Conservation (phyloP, 2,329 filamentous ascomycete genomes). For the Fusarium sp. region DNA sequence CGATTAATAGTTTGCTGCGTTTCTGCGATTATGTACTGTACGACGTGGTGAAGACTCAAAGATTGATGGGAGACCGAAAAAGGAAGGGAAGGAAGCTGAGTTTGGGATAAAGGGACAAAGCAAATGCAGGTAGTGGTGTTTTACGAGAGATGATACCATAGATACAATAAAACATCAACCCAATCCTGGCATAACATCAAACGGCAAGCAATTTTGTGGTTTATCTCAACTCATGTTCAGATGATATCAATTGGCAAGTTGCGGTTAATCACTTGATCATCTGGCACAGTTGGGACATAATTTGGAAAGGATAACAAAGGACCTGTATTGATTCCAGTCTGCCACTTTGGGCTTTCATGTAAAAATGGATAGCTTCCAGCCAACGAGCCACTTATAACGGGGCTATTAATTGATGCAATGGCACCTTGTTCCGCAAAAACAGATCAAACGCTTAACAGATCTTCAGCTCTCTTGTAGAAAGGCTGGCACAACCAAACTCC, state of each 20-base stretch:
- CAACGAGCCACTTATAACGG: constrained; percentile 18
- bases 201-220: neutral
- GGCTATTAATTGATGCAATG: constrained; percentile 36
- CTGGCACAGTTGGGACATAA: neutral
- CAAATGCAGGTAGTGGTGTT: constrained; percentile 38
- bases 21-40: constrained; percentile 37
- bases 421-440: constrained; percentile 24
- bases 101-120: constrained; percentile 14
- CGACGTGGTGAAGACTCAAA: constrained; percentile 18
- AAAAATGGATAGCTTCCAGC: constrained; percentile 27
- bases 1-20: constrained; percentile 36
- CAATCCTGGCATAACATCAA: constrained; percentile 10
- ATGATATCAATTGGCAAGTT: neutral
- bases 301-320: constrained; percentile 15
- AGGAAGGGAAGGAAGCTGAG: constrained; percentile 23
- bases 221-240: neutral
- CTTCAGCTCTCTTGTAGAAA: constrained; percentile 24
- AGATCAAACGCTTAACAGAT: constrained; percentile 47
- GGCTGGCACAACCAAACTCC: constrained; percentile 16
- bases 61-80: constrained; percentile 27
- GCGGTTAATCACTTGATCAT: neutral
- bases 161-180: constrained; percentile 40
- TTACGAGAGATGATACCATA: constrained; percentile 52
- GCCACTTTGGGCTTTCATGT: constrained; percentile 29
- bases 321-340: constrained; percentile 31